Evolutionary conservation across 23 red algal genomes (phyloP).

Genomic region (Gracilariopsis chorda): DNA sequence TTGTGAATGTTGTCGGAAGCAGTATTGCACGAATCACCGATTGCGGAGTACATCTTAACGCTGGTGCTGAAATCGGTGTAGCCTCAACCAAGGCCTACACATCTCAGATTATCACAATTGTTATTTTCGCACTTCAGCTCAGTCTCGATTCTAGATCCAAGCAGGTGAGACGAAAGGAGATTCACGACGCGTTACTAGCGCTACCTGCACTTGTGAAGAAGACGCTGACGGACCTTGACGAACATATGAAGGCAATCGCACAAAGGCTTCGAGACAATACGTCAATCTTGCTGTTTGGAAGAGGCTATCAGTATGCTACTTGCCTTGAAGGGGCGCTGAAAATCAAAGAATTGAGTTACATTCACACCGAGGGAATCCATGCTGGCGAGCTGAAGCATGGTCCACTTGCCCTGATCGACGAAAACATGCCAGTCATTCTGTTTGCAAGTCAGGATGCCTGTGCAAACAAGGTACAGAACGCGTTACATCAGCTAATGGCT

Average conservation of each 20-base stretch:
- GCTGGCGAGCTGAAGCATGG: conserved; percentile 98
- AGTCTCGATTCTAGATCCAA: conserved; percentile 80
- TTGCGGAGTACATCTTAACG: conserved; percentile 96
- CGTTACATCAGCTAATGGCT: conserved; percentile 86
- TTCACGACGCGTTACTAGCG: conserved; percentile 66
- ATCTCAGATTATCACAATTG: conserved; percentile 91
- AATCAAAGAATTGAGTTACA: conserved; percentile 96
- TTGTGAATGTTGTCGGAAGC: conserved; percentile 96
- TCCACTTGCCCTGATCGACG: conserved; percentile 91
- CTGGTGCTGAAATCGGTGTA: conserved; percentile 95
- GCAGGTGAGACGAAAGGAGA: conserved; percentile 61
- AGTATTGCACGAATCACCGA: conserved; percentile 90
- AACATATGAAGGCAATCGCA: conserved; percentile 33
- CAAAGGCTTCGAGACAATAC: conserved; percentile 51
- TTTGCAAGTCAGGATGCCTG: conserved; percentile 83
- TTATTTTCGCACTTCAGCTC: conserved; percentile 88
- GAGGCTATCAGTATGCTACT: conserved; percentile 97
- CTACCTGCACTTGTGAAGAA: conserved; percentile 60
- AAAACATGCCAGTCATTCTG: conserved; percentile 94
- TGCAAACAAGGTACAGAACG: conserved; percentile 83
- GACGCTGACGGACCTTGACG: conserved; percentile 65
- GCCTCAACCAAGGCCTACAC: conserved; percentile 98
- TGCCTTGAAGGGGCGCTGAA: conserved; percentile 95
- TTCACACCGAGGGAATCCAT: conserved; percentile 99
- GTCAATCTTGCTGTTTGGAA: conserved; percentile 86